Base-by-base conservation (phyloP, 116 monocot genomes). In the Papilionanthe hybrid region DNA sequence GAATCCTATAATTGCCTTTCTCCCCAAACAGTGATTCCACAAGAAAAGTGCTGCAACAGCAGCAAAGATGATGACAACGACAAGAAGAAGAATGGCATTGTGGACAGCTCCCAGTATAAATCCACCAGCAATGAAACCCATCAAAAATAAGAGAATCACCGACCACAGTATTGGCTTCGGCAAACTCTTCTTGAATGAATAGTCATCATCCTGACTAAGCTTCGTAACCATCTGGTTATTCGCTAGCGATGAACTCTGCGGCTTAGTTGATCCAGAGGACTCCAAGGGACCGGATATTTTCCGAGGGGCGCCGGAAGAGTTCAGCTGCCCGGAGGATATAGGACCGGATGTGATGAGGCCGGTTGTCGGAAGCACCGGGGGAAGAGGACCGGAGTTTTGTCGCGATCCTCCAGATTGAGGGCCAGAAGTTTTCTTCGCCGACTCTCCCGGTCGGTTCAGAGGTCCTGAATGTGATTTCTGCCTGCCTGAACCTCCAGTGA, bases 71-170 rank as follows among this genome's bases (percentile, higher is more conserved):
- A 72, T 57, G 1, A 80, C 79, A 42, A 85, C 87, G 45, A 81
- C 91, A 13, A 79, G 75, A n/a, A 91, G 83, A 80, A 89, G 78
- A 43, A 87, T 87, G 19, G 83, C 74, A 79, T 80, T 92, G 78
- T 87, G 89, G 42, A 87, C 89, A 41, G 92, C 86, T 75, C 78
- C 83, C 60, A 87, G 85, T 67, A 89, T 74, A 81, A 92, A 89
- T 37, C 87, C 83, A 73, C 89, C 92, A 56, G 87, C 82, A 77
- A 86, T 71, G 68, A 84, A 80, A 4, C 79, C 88, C 75, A 87
- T 82, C 18, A 83, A 63, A 56, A 89, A 82, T 42, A 89, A 78
- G 44, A 84, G 76, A 68, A 83, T 85, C 66, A 81, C 72, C 15
- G 69, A 72, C 84, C 86, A 86, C 45, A 86, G 22, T 65, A 78